Conservation (phyloP, 1,284 basidiomycete species). For the Bondarzewia mesenterica region DNA sequence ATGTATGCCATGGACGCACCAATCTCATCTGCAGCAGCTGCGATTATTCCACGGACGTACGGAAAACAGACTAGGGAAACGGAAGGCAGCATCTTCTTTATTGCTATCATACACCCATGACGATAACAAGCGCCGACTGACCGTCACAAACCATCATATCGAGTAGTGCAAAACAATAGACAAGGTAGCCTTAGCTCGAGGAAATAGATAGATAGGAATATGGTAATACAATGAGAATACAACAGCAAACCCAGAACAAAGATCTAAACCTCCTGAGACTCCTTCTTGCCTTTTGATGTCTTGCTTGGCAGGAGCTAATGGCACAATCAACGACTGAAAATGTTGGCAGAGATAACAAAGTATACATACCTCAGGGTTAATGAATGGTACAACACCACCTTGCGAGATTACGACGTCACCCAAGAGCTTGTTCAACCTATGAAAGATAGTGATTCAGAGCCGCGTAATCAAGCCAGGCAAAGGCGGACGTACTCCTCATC, state of each 20-base stretch:
- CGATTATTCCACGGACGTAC: too few relatives aligned
- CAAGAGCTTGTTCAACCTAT: conserved; percentile 64
- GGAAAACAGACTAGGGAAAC: too few relatives aligned
- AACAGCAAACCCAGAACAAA: not conserved
- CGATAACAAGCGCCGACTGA: too few relatives aligned
- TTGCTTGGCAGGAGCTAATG: not conserved
- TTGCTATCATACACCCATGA: too few relatives aligned
- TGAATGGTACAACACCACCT: conserved; percentile 83
- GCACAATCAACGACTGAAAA: too few relatives aligned
- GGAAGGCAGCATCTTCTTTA: too few relatives aligned
- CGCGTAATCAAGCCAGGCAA: not conserved
- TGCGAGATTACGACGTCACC: conserved; percentile 86
- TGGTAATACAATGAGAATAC: not conserved
- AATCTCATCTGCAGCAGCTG: too few relatives aligned
- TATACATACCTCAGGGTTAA: conserved; percentile 25
- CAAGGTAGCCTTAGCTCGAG: not conserved
- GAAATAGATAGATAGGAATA: not conserved
- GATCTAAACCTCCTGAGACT: not conserved
- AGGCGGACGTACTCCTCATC: conserved; percentile 61
- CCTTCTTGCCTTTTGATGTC: not conserved
- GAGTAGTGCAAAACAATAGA: not conserved
- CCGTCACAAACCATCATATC: too few relatives aligned
- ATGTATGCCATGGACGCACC: too few relatives aligned
- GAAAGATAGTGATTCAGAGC: not conserved
- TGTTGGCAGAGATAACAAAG: not conserved